Conservation (phyloP, 257 asterid species). For the Solanum sitiens region DNA sequence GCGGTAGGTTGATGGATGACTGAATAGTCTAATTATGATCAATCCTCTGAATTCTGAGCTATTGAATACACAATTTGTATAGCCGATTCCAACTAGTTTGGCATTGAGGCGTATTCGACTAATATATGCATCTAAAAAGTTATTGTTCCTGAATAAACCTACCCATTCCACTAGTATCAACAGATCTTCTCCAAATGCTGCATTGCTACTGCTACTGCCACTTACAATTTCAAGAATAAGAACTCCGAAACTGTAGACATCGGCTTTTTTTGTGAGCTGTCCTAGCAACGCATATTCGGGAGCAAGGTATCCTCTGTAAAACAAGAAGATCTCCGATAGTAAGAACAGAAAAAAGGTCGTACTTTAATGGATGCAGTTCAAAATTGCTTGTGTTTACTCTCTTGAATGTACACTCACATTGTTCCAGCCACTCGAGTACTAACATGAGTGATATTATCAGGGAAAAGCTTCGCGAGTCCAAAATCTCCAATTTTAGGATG, state of each 20-base stretch:
- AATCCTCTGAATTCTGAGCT: neutral
- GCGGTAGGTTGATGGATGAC: neutral
- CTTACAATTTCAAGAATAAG: slow-evolving; percentile 69
- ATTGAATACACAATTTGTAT: neutral
- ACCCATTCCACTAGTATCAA: slow-evolving; percentile 73
- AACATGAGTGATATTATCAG: slow-evolving; percentile 80
- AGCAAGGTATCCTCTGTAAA: slow-evolving; percentile 68
- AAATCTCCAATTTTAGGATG: slow-evolving; percentile 73
- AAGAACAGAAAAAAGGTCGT: neutral
- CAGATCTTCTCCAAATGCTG: slow-evolving; percentile 53
- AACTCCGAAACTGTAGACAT: slow-evolving; percentile 77
- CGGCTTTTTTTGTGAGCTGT: slow-evolving; percentile 75
- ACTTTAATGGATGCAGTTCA: neutral
- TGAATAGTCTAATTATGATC: neutral
- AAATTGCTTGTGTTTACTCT: neutral
- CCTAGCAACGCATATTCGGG: slow-evolving; percentile 70
- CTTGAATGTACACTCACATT: slow-evolving; percentile 36
- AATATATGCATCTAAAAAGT: neutral
- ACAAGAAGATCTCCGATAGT: neutral
- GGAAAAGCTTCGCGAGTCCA: slow-evolving; percentile 83
- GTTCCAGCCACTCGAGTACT: slow-evolving; percentile 96
- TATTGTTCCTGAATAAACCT: neutral
- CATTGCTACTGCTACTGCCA: slow-evolving; percentile 61
- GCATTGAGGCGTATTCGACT: neutral
- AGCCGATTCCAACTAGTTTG: neutral